Conservation (phyloP, 1,139 yeast species). For the Pichia sp. region DNA sequence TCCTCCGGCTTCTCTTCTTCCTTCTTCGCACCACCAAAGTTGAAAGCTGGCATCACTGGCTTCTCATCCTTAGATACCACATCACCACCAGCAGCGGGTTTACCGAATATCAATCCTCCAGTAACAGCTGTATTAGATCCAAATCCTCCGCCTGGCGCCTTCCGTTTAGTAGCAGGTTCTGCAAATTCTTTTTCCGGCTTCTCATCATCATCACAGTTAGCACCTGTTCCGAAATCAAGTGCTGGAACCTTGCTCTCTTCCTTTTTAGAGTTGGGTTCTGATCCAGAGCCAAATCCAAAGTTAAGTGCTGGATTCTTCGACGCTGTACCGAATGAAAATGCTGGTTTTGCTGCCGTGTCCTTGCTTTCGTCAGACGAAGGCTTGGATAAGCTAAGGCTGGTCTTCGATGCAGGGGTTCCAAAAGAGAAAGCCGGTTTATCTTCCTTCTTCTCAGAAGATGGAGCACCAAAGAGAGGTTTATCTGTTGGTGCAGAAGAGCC, state of each 20-base stretch:
- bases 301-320: too few relatives aligned
- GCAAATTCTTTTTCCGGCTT: too few relatives aligned
- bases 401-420: constrained; percentile 2
- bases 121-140: too few relatives aligned
- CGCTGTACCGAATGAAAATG: background rate
- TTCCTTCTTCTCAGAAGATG: constrained; percentile 1
- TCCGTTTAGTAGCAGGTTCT: too few relatives aligned
- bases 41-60: background rate
- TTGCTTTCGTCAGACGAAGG: too few relatives aligned
- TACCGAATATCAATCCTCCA: background rate
- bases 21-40: background rate
- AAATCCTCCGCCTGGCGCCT: too few relatives aligned
- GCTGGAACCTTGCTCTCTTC: too few relatives aligned
- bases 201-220: too few relatives aligned
- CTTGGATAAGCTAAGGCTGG: too few relatives aligned
- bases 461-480: constrained; percentile 2
- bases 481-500: constrained; percentile 1
- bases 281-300: too few relatives aligned
- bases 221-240: too few relatives aligned
- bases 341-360: background rate
- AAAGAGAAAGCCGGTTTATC: constrained; percentile 9
- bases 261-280: too few relatives aligned
- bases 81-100: background rate
- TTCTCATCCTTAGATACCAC: background rate
- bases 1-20: background rate